A percentile compares a stretch with the other conserved stretches of the same genome.
phyloP scores from a whole-genome alignment of 1,284 basidiomycete species.

The Trichosporon ovoides region DNA sequence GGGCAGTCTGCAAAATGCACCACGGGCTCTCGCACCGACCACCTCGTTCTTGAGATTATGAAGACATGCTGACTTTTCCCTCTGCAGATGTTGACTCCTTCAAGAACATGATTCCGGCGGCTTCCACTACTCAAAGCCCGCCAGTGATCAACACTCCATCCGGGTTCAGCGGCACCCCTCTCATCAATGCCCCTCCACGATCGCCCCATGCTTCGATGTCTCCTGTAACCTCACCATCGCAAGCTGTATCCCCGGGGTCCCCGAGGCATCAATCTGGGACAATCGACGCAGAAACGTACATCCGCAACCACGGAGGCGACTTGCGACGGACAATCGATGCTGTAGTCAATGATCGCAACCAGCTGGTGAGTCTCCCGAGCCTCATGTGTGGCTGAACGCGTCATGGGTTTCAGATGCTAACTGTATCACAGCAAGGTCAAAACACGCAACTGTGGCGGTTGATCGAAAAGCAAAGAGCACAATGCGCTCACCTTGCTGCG shows the following conservation, averaged over 20 bases:
- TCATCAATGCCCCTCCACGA: not conserved
- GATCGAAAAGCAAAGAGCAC: slow-evolving; percentile 68
- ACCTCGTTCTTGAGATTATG: not conserved
- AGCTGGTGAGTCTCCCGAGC: slow-evolving; percentile 50
- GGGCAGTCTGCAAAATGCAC: too few relatives aligned
- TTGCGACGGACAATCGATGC: slow-evolving; percentile 63
- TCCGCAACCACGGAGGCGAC: slow-evolving; percentile 38
- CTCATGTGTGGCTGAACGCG: not conserved
- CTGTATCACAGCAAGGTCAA: slow-evolving; percentile 56
- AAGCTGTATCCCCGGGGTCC: slow-evolving; percentile 18
- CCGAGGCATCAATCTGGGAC: slow-evolving; percentile 26
- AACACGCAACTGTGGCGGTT: slow-evolving; percentile 87
- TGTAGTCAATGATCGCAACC: slow-evolving; percentile 68
- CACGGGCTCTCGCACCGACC: not conserved
- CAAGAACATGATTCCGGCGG: slow-evolving; percentile 1
- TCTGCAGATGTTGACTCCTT: not conserved
- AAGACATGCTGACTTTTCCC: not conserved
- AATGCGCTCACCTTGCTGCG: slow-evolving; percentile 36
- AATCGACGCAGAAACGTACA: slow-evolving; percentile 32
- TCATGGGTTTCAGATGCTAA: not conserved
- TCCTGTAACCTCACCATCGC: slow-evolving; percentile 12
- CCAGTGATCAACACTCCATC: slow-evolving; percentile 12
- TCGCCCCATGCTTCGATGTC: slow-evolving; percentile 6
- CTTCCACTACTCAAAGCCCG: slow-evolving; percentile 1
- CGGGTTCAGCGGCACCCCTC: slow-evolving; percentile 4